Percentiles rank a stretch among this genome's conserved stretches.
Conservation (phyloP, 164 flowering plant genomes). For the Berberis vulgaris region DNA sequence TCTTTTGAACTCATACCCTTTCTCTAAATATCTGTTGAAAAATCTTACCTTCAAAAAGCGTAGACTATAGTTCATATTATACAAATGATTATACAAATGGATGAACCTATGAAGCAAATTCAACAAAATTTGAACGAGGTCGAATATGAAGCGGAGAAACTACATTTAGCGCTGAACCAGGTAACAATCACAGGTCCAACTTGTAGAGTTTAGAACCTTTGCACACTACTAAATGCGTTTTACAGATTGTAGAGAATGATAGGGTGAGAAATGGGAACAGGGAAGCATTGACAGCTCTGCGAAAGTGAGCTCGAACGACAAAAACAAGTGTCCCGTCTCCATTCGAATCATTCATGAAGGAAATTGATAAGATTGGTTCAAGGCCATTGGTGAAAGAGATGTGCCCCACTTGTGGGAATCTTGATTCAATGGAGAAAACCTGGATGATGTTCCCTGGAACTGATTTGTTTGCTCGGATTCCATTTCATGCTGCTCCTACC, state of each 20-base stretch:
- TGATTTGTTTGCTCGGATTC: constrained; percentile 27
- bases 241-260: constrained; percentile 15
- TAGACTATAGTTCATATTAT: no score
- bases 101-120: constrained; percentile 40
- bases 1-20: no score
- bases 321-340: constrained; percentile 72
- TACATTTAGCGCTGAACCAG: constrained; percentile 74
- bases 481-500: constrained; percentile 76
- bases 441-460: constrained; percentile 92
- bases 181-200: constrained; percentile 16
- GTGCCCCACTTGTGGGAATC: constrained; percentile 75
- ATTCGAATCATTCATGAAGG: constrained; percentile 75
- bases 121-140: constrained; percentile 43
- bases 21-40: no score
- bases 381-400: constrained; percentile 71
- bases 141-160: constrained; percentile 71
- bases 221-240: neutral
- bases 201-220: neutral
- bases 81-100: constrained; percentile 46
- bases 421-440: constrained; percentile 57
- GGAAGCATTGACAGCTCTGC: constrained; percentile 74
- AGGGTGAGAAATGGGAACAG: constrained; percentile 74
- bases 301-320: constrained; percentile 73
- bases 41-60: no score
- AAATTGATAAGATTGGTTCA: constrained; percentile 32